Evolutionary conservation across 306 rosid species (phyloP).

Genomic region (Argentina anserina): DNA sequence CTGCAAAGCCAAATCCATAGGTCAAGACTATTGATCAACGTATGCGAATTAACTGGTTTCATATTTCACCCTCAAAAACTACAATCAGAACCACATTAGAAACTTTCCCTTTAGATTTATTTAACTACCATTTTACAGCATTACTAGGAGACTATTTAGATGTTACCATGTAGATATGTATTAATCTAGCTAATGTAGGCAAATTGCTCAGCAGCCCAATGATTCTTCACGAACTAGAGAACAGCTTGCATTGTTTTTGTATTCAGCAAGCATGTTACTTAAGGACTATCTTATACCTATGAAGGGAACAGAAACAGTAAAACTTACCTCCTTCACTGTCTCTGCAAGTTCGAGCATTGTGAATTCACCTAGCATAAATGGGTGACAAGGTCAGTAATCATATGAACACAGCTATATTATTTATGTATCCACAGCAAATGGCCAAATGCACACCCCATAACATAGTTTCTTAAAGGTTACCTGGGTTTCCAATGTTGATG

Average conservation of each 20-base stretch:
- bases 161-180: not conserved
- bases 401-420: not conserved
- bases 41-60: not conserved
- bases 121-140: not conserved
- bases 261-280: not conserved
- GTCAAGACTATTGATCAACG: not conserved
- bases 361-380: slow-evolving; percentile 57
- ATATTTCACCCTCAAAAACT: not conserved
- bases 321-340: slow-evolving; percentile 78
- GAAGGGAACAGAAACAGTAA: slow-evolving; percentile 1
- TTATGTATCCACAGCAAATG: too few relatives aligned
- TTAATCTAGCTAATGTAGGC: not conserved
- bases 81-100: not conserved
- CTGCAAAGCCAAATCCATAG: slow-evolving; percentile 37
- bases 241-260: not conserved
- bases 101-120: not conserved
- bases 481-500: slow-evolving; percentile 89
- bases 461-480: slow-evolving; percentile 25
- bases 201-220: not conserved
- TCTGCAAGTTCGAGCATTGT: slow-evolving; percentile 91
- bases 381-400: not conserved
- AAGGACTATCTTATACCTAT: not conserved
- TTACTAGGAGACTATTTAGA: not conserved
- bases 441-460: not conserved
- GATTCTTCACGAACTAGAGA: not conserved